Evolutionary conservation across 2,329 filamentous ascomycete species (phyloP), one percentile per base, ranked within the genome.

Genomic region (Colletotrichum plurivorum): DNA sequence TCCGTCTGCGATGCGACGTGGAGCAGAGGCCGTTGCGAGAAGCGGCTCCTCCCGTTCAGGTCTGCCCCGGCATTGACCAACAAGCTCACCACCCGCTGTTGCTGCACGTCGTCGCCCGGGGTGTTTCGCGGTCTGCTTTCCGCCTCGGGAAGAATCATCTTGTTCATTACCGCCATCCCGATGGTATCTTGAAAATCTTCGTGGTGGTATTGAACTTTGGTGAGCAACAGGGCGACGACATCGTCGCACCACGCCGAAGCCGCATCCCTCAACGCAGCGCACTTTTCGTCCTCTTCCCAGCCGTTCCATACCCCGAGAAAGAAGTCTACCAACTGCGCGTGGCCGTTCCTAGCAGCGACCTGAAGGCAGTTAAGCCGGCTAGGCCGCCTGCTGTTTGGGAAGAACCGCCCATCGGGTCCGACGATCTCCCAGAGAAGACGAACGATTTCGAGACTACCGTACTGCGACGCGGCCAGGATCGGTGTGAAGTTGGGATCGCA

Each of bases 281-380:
- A 27, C 36, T 52, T 64, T 31, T 54, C 43, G 16, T 53, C 61
- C 2, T 66, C n/a, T 1, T 66, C 52, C 71, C 72, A 74, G 25
- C 72, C 67, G 15, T 70, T 65, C 57, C 64, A 71, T 16, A 43
- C 46, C 31, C 43, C 59, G n/a, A 73, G 18, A 5, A 74, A 43
- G 36, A 73, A 70, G 5, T 58, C 31, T 20, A 74, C 64, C 20
- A 72, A 67, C 13, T 65, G 41, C 10, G 64, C 43, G 41, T 75
- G 71, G 1, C 72, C 72, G 49, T 71, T 10, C 8, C 13, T 46
- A 2, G 71, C 64, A 7, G 73, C 71, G 2, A 55, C 7, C 16
- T 53, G 22, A 7, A 74, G 61, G 53, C 65, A 72, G 4, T 12
- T 20, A 15, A 41, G 41, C 4, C 22, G 39, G 25, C 6, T 12